phyloP scores from a whole-genome alignment of 805 yeast species.

The Candida boidinii region DNA sequence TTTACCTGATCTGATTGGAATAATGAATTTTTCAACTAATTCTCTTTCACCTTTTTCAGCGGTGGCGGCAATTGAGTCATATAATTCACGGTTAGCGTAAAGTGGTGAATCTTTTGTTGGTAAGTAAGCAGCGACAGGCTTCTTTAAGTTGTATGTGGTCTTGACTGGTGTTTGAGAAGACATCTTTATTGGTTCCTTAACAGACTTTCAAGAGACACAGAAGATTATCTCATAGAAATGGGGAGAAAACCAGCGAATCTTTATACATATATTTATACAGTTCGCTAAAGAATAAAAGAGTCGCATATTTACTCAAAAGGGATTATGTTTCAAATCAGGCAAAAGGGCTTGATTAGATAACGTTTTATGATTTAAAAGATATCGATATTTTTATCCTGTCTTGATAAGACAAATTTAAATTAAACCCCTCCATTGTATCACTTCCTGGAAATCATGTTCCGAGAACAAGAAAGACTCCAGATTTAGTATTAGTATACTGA shows the following conservation, averaged over 20 bases:
- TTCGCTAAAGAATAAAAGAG: no score
- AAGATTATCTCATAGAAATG: neutral
- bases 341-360: no score
- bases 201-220: neutral
- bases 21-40: slow-evolving; percentile 30
- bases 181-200: slow-evolving; percentile 4
- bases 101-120: slow-evolving; percentile 48
- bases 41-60: slow-evolving; percentile 30
- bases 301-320: no score
- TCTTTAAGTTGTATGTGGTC: slow-evolving; percentile 16
- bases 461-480: no score
- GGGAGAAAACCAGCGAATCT: neutral
- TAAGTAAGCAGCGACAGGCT: slow-evolving; percentile 48
- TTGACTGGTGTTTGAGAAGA: slow-evolving; percentile 15
- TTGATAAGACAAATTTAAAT: no score
- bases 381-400: no score
- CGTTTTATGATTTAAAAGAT: no score
- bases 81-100: slow-evolving; percentile 40
- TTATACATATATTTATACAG: no score
- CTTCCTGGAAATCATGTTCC: no score
- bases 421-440: no score
- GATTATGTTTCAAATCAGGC: no score
- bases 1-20: slow-evolving; percentile 49
- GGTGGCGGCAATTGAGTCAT: slow-evolving; percentile 31
- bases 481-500: no score